These are phyloP conservation scores for Geotrichum carabidarum DNA, from an alignment of 1,139 yeast genomes.

Conservation along the genomic window DNA sequence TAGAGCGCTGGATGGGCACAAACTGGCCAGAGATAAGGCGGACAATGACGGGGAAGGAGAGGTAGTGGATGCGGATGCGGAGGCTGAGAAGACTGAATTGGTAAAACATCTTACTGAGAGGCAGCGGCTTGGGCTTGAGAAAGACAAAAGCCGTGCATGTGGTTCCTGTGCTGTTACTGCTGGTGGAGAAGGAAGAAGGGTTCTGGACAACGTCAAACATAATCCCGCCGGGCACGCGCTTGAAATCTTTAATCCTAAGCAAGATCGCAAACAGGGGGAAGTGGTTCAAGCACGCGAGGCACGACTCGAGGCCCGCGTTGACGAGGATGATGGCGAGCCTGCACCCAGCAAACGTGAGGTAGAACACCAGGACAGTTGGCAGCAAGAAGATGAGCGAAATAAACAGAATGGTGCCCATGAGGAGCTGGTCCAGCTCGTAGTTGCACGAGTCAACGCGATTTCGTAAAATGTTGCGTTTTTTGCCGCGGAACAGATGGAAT, in stretches of 20 bases:
- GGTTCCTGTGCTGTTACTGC: constrained; percentile 25
- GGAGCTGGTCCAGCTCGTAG: constrained; percentile 78
- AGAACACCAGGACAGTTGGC: constrained; percentile 86
- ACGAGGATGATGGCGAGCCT: constrained; percentile 50
- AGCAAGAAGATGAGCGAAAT: constrained; percentile 70
- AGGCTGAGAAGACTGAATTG: constrained; percentile 44
- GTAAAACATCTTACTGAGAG: constrained; percentile 43
- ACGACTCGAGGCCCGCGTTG: constrained; percentile 54
- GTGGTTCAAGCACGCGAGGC: constrained; percentile 66
- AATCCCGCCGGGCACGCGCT: constrained; percentile 87
- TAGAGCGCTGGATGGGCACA: constrained; percentile 45
- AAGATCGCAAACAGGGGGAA: constrained; percentile 81
- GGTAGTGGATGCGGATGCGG: constrained; percentile 42
- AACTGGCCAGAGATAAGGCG: constrained; percentile 45
- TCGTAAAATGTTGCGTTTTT: constrained; percentile 76
- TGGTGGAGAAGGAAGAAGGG: not conserved
- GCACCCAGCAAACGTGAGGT: constrained; percentile 62
- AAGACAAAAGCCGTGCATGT: constrained; percentile 25
- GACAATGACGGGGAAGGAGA: constrained; percentile 41
- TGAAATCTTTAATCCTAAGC: constrained; percentile 72
- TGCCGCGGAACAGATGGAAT: constrained; percentile 83
- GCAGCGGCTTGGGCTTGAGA: constrained; percentile 46
- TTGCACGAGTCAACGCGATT: constrained; percentile 79
- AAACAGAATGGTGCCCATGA: constrained; percentile 83
- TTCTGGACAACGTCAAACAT: constrained; percentile 38